Base-by-base conservation (phyloP, 106 monocot species). In the Posidonia australis region DNA sequence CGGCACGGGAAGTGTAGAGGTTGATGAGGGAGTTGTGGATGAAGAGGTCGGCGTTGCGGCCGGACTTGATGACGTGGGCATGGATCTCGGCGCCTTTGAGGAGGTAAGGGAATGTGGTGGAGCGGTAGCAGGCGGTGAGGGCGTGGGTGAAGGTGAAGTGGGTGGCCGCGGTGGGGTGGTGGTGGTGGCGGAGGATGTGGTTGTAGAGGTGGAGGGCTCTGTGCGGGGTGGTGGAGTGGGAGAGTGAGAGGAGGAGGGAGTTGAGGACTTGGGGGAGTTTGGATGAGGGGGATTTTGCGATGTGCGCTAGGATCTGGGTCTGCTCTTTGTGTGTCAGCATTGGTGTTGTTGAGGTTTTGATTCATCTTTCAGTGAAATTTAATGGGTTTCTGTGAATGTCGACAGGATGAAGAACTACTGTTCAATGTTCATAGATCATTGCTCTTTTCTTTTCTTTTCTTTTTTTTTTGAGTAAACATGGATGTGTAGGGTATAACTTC, bases 1-100 rank as follows among this genome's bases (percentile, higher is more conserved):
- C 65, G 65, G 51, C 54, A n/a, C 44, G 13, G 55, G 71, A 25
- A 24, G 79, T 52, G 75, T 83, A 83, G 54, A 79, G 60, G 57
- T 28, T 55, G 13, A 83, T 20, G 31, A 83, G 72, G 21, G 78
- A 68, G 64, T 62, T 83, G 19, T 62, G 74, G 71, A 36, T 7
- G 36, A 36, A 36, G 36, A 36, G 36, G 36, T 36, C 36, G 36
- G 53, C 18, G 21, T n/a, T 21, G 53, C 19, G 53, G 22, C 20
- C 53, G 22, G 22, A 53, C 53, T 12, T 12, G 53, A 53, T n/a
- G 21, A 23, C 23, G 9, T 0, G 23, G 20, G 53, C 19, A n/a
- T 53, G 53, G 53, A 53, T 53, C 53, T 20, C 53, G 23, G 53
- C 23, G 53, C 21, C 53, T n/a, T 53, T 53, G 23, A 24, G n/a